Conservation (phyloP, 768 basidiomycete genomes). For the Amanita rubescens region DNA sequence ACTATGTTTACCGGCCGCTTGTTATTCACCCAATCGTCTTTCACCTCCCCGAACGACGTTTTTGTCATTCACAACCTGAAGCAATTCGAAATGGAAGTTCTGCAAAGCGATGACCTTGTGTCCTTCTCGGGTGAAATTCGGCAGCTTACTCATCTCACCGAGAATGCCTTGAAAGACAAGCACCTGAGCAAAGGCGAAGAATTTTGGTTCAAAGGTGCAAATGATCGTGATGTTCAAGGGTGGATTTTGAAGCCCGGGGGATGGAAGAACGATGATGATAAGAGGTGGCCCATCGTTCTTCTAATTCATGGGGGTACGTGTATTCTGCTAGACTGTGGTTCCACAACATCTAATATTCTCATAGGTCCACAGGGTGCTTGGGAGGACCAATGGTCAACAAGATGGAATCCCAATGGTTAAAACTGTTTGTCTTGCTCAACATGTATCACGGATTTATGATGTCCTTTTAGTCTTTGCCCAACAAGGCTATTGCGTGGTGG, state of each 20-base stretch:
- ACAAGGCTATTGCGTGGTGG: slow-evolving; percentile 83
- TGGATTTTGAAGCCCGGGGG: slow-evolving; percentile 80
- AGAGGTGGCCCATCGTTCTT: slow-evolving; percentile 75
- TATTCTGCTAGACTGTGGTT: neutral
- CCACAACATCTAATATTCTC: neutral
- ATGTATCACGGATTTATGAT: neutral
- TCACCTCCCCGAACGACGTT: slow-evolving; percentile 75
- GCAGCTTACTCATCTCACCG: slow-evolving; percentile 62
- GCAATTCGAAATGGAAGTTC: slow-evolving; percentile 33
- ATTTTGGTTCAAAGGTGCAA: slow-evolving; percentile 86
- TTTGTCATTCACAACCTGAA: slow-evolving; percentile 52
- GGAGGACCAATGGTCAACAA: slow-evolving; percentile 86
- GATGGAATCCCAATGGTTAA: slow-evolving; percentile 86
- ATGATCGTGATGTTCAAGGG: slow-evolving; percentile 71
- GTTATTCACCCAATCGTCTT: slow-evolving; percentile 65
- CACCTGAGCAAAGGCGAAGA: slow-evolving; percentile 59
- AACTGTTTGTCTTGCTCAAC: neutral
- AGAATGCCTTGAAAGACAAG: slow-evolving; percentile 48
- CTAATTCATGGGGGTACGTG: slow-evolving; percentile 69
- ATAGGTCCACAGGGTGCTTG: slow-evolving; percentile 74
- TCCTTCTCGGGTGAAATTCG: slow-evolving; percentile 30
- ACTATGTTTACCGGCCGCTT: slow-evolving; percentile 53
- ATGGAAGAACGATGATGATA: slow-evolving; percentile 54
- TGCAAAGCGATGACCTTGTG: slow-evolving; percentile 20
- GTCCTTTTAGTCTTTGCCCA: slow-evolving; percentile 58